phyloP scores from a whole-genome alignment of 1,284 basidiomycete species.

The Apiotrichum sp. region DNA sequence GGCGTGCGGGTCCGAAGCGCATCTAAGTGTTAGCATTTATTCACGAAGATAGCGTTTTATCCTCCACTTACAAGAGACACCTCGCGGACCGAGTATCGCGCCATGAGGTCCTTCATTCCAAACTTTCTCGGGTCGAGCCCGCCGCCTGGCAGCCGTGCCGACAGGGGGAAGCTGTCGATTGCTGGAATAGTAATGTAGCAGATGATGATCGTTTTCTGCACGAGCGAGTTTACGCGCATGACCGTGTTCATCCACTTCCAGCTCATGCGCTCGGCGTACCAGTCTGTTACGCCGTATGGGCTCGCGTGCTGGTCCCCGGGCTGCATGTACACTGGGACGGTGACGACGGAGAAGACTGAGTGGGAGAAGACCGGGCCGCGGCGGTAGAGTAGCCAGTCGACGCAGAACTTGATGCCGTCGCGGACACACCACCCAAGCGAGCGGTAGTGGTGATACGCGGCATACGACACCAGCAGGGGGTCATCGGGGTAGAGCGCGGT shows the following conservation, averaged over 20 bases:
- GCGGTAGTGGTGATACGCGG: conserved; percentile 89
- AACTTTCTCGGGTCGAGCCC: conserved; percentile 49
- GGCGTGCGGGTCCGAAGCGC: conserved; percentile 38
- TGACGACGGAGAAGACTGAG: conserved; percentile 57
- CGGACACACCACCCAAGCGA: conserved; percentile 98
- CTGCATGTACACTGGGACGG: conserved; percentile 53
- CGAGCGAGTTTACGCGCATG: conserved; percentile 93
- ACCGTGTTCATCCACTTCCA: conserved; percentile 98
- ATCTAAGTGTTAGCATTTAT: conserved; percentile 14
- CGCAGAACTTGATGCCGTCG: conserved; percentile 94
- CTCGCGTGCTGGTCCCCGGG: conserved; percentile 61
- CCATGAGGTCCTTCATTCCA: conserved; percentile 61
- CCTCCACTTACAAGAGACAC: conserved; percentile 56
- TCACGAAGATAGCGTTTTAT: no score
- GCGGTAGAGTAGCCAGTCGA: conserved; percentile 90
- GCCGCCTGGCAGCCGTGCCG: conserved; percentile 35
- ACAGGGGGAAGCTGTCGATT: conserved; percentile 52
- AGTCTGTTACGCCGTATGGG: conserved; percentile 47
- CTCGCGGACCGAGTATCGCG: conserved; percentile 73
- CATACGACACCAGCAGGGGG: conserved; percentile 86
- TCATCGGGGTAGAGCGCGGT: conserved; percentile 58
- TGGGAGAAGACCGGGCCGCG: conserved; percentile 91
- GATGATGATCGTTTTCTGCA: conserved; percentile 93
- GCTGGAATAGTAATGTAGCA: conserved; percentile 85
- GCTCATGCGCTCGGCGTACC: conserved; percentile 63